Evolutionary conservation across 2,329 filamentous ascomycete species (phyloP), one percentile per base, ranked within the genome.

Genomic region (Colletotrichum graminicola): DNA sequence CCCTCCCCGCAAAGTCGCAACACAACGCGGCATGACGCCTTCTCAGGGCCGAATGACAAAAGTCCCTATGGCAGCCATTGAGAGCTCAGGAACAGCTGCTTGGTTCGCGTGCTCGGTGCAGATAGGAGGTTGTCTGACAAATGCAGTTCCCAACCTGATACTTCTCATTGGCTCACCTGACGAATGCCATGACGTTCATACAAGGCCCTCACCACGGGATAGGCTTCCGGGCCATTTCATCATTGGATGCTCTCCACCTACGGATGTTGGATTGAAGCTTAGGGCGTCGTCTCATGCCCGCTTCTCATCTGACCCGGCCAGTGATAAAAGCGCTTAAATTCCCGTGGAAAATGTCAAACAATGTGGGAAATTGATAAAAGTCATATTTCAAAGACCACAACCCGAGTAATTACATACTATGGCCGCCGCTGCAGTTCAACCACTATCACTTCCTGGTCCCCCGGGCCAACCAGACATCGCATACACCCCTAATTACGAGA

Each of bases 391-490:
- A 23, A 1, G 2, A 26, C 7, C 1, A 47, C 2, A 23, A 29
- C 4, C 18, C 11, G 3, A 11, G 34, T n/a, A 43, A n/a, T 45
- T 23, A n/a, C 16, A 49, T 73, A 73, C 14, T 77, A 76, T 77
- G 76, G 74, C 76, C 21, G 74, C 76, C 7, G 71, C 70, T 57
- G 72, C 71, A 54, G 63, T 73, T 26, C 73, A 74, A 57, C 49
- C 61, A 3, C 64, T 71, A 11, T 36, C 66, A 16, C 54, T 32
- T 5, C 4, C 65, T 14, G 65, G 68, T 2, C 82, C 82, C 1
- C 79, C 80, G 1, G 83, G 84, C 29, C 88, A 90, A 74, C 89
- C 89, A 0, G 88, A 91, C 73, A 91, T 91, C 67, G 79, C 79
- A 1, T 91, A 91, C 76, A 80, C 84, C 1, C 89, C 89, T 0